phyloP scores from a whole-genome alignment of 1,139 yeast species.

The Torulaspora globosa region DNA sequence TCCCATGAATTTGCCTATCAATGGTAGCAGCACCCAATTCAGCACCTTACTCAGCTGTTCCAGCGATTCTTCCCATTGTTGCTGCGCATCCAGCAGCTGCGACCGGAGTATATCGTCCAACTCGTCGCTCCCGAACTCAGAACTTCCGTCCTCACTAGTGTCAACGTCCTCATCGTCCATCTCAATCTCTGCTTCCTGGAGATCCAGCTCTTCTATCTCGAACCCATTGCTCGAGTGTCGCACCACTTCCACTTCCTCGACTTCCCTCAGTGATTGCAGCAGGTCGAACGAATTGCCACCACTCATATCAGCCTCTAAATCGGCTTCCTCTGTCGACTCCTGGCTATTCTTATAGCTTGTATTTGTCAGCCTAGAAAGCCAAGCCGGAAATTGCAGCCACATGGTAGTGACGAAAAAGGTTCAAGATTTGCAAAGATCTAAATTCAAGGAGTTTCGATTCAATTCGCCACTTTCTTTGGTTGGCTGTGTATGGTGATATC shows the following conservation, averaged over 20 bases:
- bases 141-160: conserved; percentile 17
- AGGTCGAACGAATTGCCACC: conserved; percentile 4
- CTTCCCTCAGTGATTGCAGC: conserved; percentile 1
- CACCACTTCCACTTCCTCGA: background rate
- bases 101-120: conserved; percentile 18
- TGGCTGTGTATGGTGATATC: conserved; percentile 1
- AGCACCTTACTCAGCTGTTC: conserved; percentile 50
- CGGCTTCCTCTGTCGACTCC: background rate
- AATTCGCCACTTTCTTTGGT: background rate
- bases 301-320: conserved; percentile 1
- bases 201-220: conserved; percentile 2
- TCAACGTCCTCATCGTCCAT: conserved; percentile 10
- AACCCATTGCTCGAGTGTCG: conserved; percentile 1
- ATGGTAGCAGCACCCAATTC: conserved; percentile 53
- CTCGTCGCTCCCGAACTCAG: conserved; percentile 19
- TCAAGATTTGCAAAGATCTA: background rate
- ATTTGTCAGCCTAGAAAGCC: background rate
- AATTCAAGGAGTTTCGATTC: background rate
- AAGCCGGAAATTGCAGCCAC: background rate
- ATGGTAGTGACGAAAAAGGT: background rate
- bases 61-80: conserved; percentile 64
- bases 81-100: conserved; percentile 43
- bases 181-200: conserved; percentile 6
- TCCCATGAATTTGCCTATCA: conserved; percentile 58
- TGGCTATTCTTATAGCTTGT: background rate